Evolutionary conservation across 805 yeast genomes (phyloP), one percentile per base, ranked within the genome.

Genomic region (Kuraishia cidri): DNA sequence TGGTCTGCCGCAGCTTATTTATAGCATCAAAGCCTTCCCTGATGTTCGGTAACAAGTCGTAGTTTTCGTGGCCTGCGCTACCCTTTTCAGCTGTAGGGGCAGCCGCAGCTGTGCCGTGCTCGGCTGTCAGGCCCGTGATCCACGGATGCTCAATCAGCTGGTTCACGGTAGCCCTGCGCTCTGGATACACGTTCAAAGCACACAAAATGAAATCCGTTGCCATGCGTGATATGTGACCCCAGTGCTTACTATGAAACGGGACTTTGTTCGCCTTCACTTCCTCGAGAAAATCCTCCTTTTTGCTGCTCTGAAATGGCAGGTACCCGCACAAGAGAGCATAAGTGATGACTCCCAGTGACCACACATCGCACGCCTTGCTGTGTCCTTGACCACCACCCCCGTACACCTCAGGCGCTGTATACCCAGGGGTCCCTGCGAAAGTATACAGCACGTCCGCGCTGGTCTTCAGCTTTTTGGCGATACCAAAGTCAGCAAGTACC

Each of bases 381-480:
- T 90, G 97, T 21, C 62, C 62, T 25, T 66, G 63, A 11, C 82
- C 77, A 26, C 76, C 58, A n/a, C n/a, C n/a, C n/a, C n/a, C n/a
- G 88, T 85, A 4, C 6, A 90, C 87, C 50, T 90, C 98, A 1
- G 98, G 98, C 0, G 97, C 97, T 21, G 95, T 95, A 54, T 90
- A 90, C 2, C 98, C 97, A 56, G 85, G 78, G 1, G 95, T 83
- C 1, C 97, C 97, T 0, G 60, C 60, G 23, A 79, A 63, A 21
- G 68, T 75, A 80, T 51, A 87, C 37, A 85, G 62, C 38, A 72
- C 60, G 35, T 81, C 85, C 43, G 75, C 70, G 3, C 74, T 67
- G 9, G 65, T 55, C 37, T 66, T 64, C 41, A 90, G 60, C 45
- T 73, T 69, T 54, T 85, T 85, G 22, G 97, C 96, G 40, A 90